Percentiles rank a stretch among this genome's conserved stretches.
Conservation (phyloP, 768 basidiomycete species). For the Tubosaeta sp. region DNA sequence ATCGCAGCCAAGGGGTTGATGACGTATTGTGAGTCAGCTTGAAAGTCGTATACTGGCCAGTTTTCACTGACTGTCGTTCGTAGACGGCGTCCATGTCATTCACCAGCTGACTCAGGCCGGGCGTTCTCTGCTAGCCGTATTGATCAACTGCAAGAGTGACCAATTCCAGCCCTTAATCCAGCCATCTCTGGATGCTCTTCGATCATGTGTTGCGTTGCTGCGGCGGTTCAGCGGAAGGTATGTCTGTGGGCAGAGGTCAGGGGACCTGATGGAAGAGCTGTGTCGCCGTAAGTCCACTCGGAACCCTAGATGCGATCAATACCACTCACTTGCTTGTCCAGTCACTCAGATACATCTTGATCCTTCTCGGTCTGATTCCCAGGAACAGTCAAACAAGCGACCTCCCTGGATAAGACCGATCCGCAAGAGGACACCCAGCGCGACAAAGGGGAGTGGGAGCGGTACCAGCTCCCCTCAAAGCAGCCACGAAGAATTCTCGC, state of each 20-base stretch:
- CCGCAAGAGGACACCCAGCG: conserved; percentile 63
- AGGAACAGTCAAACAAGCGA: conserved; percentile 45
- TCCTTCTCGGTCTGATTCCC: conserved; percentile 49
- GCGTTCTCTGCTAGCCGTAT: conserved; percentile 80
- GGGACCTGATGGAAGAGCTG: conserved; percentile 93
- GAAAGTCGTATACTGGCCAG: conserved; percentile 1
- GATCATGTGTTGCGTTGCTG: conserved; percentile 85
- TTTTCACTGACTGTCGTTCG: conserved; percentile 10
- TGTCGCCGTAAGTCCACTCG: conserved; percentile 62
- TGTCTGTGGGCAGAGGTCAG: conserved; percentile 85
- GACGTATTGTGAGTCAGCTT: conserved; percentile 78
- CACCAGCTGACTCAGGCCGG: conserved; percentile 95
- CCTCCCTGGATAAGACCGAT: conserved; percentile 90
- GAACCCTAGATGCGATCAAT: not conserved
- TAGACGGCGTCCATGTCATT: conserved; percentile 93
- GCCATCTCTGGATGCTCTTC: conserved; percentile 77
- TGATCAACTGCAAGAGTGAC: conserved; percentile 85
- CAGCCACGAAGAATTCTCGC: conserved; percentile 65
- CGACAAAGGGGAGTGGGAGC: conserved; percentile 42
- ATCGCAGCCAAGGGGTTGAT: conserved; percentile 86
- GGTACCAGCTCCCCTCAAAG: conserved; percentile 43
- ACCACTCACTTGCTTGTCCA: conserved; percentile 27
- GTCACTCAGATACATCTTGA: conserved; percentile 88
- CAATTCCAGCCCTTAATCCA: conserved; percentile 71
- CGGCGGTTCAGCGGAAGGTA: conserved; percentile 88